Percentiles rank a stretch among this genome's conserved stretches.
Evolutionary conservation across 1,139 yeast genomes (phyloP).

Genomic region (Pichia terricola): DNA sequence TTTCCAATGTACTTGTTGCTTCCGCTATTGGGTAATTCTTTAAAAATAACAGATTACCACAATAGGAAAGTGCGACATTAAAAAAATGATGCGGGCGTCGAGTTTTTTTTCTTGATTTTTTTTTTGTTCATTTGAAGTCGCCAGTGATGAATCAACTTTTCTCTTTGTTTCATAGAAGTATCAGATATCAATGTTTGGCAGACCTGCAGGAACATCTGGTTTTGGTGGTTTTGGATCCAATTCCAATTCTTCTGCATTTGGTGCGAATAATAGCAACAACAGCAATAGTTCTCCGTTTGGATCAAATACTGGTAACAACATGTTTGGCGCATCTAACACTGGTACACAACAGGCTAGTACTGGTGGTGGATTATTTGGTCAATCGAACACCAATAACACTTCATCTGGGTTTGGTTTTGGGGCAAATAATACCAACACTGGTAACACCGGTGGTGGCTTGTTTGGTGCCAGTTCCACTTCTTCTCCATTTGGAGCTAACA

Average conservation of each 20-base stretch:
- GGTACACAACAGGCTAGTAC: no score
- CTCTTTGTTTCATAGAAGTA: no score
- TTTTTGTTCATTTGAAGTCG: no score
- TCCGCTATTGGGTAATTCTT: no score
- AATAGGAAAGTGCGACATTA: no score
- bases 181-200: slow-evolving; percentile 38
- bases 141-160: no score
- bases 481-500: slow-evolving; percentile 11
- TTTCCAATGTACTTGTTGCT: no score
- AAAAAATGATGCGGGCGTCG: no score
- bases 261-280: slow-evolving; percentile 8
- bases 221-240: slow-evolving; percentile 51
- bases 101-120: no score
- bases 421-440: slow-evolving; percentile 7
- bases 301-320: neutral
- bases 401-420: slow-evolving; percentile 26
- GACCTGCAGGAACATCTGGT: slow-evolving; percentile 35
- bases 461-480: slow-evolving; percentile 15
- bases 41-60: no score
- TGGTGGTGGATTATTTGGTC: slow-evolving; percentile 10
- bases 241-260: slow-evolving; percentile 12
- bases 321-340: slow-evolving; percentile 10
- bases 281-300: neutral
- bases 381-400: neutral
- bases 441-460: slow-evolving; percentile 6